Evolutionary conservation across 352 stramenopile species (phyloP).

Genomic region (Phytophthora melonis): DNA sequence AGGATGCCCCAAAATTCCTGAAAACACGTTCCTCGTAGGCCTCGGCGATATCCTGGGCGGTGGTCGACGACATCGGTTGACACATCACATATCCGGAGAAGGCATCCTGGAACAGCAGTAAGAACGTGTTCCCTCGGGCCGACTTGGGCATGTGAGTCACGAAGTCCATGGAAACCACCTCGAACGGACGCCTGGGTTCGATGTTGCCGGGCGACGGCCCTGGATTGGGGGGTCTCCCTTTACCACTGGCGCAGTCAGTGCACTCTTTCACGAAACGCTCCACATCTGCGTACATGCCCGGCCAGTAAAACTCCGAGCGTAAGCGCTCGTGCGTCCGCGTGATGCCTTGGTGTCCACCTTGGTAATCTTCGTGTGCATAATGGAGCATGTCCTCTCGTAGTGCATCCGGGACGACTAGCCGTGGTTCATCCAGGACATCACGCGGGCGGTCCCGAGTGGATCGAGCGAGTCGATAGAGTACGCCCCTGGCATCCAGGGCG

Average conservation of each 20-base stretch:
- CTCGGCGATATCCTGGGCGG: conserved; percentile 7
- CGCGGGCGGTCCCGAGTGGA: background rate
- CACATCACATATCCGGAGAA: conserved; percentile 8
- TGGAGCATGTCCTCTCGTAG: background rate
- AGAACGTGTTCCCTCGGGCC: background rate
- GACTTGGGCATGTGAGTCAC: background rate
- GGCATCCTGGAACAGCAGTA: conserved; percentile 1
- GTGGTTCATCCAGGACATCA: background rate
- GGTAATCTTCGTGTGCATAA: too few relatives aligned
- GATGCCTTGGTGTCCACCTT: background rate
- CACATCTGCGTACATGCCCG: too few relatives aligned
- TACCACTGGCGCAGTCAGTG: too few relatives aligned
- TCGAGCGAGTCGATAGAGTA: background rate
- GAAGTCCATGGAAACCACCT: conserved; percentile 11
- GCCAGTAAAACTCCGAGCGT: background rate
- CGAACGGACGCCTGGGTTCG: background rate
- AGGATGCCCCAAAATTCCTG: too few relatives aligned
- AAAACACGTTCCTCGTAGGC: conserved; percentile 6
- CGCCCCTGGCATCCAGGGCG: background rate
- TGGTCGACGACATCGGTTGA: background rate
- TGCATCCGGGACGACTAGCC: background rate
- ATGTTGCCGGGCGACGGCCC: background rate
- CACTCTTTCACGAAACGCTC: too few relatives aligned
- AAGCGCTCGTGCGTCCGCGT: background rate
- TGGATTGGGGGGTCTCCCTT: too few relatives aligned